Base-by-base conservation (phyloP, 306 rosid genomes). In the Cucumis hystrix region DNA sequence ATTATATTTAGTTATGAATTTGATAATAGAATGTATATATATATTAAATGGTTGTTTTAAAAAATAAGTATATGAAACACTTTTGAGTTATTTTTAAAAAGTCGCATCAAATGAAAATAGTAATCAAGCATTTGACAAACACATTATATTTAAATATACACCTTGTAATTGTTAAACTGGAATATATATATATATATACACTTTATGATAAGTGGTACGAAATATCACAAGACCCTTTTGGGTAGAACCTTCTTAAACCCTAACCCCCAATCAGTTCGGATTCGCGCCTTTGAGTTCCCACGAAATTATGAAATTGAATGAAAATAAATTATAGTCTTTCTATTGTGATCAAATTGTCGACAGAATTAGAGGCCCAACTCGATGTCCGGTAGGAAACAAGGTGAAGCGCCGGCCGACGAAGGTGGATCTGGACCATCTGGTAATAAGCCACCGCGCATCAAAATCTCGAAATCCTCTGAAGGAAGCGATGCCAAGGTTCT, bases 401-500 rank as follows among this genome's bases (percentile, higher is more conserved):
- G 77, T 23, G 97, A 94, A 66, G 60, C 82, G 47, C 87, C 65
- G 41, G 51, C 88, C 28, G 96, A 90, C 75, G 97, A 89, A 62
- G 95, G 84, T 30, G 81, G 84, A 78, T 83, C 97, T 33, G 37
- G 37, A 33, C 37, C 37, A 33, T 33, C 37, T 74, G 88, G 86
- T n/a, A 76, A 86, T 21, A 84, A 84, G 47, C 86, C 85, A 9
- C 88, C 89, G 78, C 94, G 93, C 17, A 89, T 89, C 73, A 87
- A 83, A 86, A 86, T 83, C 45, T 78, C 91, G 17, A 65, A 83
- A 58, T 78, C 98, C 54, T 66, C 89, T n/a, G 99, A 89, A 18
- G 98, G 89, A 67, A 51, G 65, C 47, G 93, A 90, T 83, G 91
- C 83, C 69, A 90, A 86, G 93, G 98, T 89, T 6, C 14, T 15